Base-by-base conservation (phyloP, 805 yeast species). In the Schwanniomyces polymorphus region DNA sequence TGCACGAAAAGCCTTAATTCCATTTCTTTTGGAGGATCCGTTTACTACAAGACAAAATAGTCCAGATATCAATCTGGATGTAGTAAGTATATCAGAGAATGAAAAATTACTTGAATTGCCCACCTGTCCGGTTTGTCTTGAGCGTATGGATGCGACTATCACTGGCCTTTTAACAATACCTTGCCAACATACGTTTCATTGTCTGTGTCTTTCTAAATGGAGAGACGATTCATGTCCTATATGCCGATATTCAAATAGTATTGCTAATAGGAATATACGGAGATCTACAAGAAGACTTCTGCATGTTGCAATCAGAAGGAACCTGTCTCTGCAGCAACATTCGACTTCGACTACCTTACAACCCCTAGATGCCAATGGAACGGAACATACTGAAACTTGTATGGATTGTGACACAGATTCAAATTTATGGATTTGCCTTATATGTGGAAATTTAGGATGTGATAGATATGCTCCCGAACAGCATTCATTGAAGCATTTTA, bases 401-500 rank as follows among this genome's bases (percentile, higher is more conserved):
- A 60, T 72, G 38, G 68, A 73, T 2, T 91, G 97, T 66, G 72
- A 75, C 1, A 72, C 79, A 0, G 61, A 71, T 1, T 77, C 80
- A 0, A 88, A 87, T 60, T 67, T 91, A 12, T 91, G 97, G 97
- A 84, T 89, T 1, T 91, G 97, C 65, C 72, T 91, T 23, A 80
- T 91, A 1, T 91, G 97, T 67, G 97, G 97, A 0, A 84, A 87
- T 59, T 74, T 90, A n/a, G 97, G 97, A 0, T 91, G 97, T 68
- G 92, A 95, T 35, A 68, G 97, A 50, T 91, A 91, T 63, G 71
- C 75, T 0, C 88, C 89, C 43, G 79, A 79, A 27, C 91, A 86
- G 43, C 97, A 91, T 69, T 95, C 97, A 0, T 81, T 89, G 43
- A 81, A 85, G 50, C 97, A 91, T 65, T 91, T 80, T 62, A 80